Evolutionary conservation across 2,329 filamentous ascomycete genomes (phyloP).

Genomic region (Aaosphaeria arxii): DNA sequence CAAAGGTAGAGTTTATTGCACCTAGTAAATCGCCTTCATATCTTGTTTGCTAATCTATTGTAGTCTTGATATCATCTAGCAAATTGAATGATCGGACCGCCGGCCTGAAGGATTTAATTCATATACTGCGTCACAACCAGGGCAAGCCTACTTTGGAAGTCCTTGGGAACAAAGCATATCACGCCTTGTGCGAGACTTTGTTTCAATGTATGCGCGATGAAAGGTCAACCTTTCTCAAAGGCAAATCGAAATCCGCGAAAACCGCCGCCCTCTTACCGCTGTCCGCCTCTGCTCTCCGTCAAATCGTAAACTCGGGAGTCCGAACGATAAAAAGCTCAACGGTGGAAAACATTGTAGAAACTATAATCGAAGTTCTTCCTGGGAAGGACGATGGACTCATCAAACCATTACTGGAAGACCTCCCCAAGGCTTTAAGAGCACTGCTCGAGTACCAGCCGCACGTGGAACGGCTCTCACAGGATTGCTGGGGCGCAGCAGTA

Average conservation of each 20-base stretch:
- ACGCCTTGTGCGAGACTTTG: slow-evolving; percentile 75
- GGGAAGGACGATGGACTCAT: slow-evolving; percentile 57
- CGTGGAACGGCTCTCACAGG: slow-evolving; percentile 70
- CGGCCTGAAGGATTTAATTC: slow-evolving; percentile 55
- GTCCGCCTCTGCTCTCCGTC: slow-evolving; percentile 69
- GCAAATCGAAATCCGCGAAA: slow-evolving; percentile 40
- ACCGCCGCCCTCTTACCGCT: slow-evolving; percentile 56
- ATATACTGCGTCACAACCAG: slow-evolving; percentile 55
- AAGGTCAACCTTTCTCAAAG: slow-evolving; percentile 59
- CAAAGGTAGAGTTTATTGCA: slow-evolving; percentile 19
- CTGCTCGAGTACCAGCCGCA: slow-evolving; percentile 73
- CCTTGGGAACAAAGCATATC: slow-evolving; percentile 74
- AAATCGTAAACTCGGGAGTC: slow-evolving; percentile 67
- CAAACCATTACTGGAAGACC: slow-evolving; percentile 69
- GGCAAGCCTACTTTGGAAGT: slow-evolving; percentile 38
- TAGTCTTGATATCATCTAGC: slow-evolving; percentile 28
- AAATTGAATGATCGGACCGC: slow-evolving; percentile 44
- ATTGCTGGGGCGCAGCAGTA: slow-evolving; percentile 67
- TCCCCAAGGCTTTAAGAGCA: slow-evolving; percentile 70
- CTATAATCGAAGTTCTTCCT: slow-evolving; percentile 74
- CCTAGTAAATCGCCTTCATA: not conserved
- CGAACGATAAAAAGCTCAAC: slow-evolving; percentile 71
- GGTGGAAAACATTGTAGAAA: slow-evolving; percentile 73
- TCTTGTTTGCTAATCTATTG: not conserved
- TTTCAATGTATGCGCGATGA: slow-evolving; percentile 69